Base-by-base conservation (phyloP, 2,329 filamentous ascomycete species). In the Diplodia sapinea region DNA sequence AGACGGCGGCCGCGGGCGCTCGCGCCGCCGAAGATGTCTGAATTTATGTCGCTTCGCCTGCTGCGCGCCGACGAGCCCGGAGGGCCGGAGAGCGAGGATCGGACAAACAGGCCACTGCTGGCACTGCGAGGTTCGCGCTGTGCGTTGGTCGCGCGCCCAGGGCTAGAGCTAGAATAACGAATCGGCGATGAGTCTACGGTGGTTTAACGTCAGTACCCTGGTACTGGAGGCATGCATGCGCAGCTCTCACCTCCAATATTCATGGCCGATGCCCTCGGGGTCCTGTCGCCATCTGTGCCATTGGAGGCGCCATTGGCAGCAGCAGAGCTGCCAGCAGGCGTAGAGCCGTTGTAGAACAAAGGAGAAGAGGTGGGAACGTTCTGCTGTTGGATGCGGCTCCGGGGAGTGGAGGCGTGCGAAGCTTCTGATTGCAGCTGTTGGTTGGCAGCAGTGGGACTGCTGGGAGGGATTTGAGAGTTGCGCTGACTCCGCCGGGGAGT, bases 141-240 rank as follows among this genome's bases (percentile, higher is more conserved):
- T 70, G 86, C 80, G 64, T 82, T 80, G 70, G 82, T 76, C 62
- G 76, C 83, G 75, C 87, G 88, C n/a, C 88, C 89, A 31, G 93
- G 92, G 75, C 92, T 96, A 47, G 94, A 97, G 79, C 93, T 97
- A 43, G 93, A 89, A 67, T 97, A 98, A 77, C 89, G 88, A 72
- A 98, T 92, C 1, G 94, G 94, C 0, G 94, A 98, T 0, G 94
- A 98, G 75, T 94, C 94, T 97, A 72, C 13, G 26, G 12, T 11
- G 11, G 23, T 7, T 20, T 9, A 65, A 23, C 70, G 64, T 75
- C 65, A 78, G 70, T 7, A 13, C 29, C 23, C 20, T 47, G 50
- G 40, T 52, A 52, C n/a, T 2, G 43, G 56, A 56, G 5, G 1
- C 3, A 15, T 26, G 11, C 15, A 7, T 4, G 12, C 17, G 36